Evolutionary conservation across 352 stramenopile genomes (phyloP).

Genomic region (Pythium periplocum): DNA sequence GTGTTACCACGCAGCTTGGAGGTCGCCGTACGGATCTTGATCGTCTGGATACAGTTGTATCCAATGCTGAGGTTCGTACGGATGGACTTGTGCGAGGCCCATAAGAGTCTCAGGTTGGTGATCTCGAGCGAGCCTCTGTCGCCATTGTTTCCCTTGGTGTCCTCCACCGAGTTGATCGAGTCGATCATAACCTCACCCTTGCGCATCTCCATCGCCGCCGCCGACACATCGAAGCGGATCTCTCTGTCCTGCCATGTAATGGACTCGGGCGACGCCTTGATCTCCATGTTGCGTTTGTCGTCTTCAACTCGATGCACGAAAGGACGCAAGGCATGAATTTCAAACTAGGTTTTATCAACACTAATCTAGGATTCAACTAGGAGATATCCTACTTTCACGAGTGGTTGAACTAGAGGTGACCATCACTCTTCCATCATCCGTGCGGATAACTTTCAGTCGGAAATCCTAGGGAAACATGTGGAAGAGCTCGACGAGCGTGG

Average conservation of each 20-base stretch:
- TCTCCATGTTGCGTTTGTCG: constrained; percentile 28
- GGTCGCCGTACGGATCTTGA: constrained; percentile 88
- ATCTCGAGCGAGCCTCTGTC: constrained; percentile 85
- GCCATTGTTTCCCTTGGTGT: constrained; percentile 94
- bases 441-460: too few relatives aligned
- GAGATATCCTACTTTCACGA: too few relatives aligned
- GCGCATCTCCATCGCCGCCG: constrained; percentile 53
- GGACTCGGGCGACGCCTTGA: constrained; percentile 44
- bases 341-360: too few relatives aligned
- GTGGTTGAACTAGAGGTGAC: too few relatives aligned
- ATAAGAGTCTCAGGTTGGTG: constrained; percentile 90
- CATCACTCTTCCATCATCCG: too few relatives aligned
- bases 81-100: constrained; percentile 85
- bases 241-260: constrained; percentile 88
- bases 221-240: constrained; percentile 85
- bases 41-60: constrained; percentile 76
- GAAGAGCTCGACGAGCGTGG: constrained; percentile 3
- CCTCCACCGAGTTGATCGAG: constrained; percentile 92
- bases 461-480: constrained; percentile 2
- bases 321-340: too few relatives aligned
- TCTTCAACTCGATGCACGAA: too few relatives aligned
- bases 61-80: constrained; percentile 86
- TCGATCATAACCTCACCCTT: constrained; percentile 85
- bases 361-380: too few relatives aligned
- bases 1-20: constrained; percentile 88